These are phyloP conservation scores for Coemansia sp. DNA, from an alignment of 192 early-diverging fungal species.

Conservation along the genomic window DNA sequence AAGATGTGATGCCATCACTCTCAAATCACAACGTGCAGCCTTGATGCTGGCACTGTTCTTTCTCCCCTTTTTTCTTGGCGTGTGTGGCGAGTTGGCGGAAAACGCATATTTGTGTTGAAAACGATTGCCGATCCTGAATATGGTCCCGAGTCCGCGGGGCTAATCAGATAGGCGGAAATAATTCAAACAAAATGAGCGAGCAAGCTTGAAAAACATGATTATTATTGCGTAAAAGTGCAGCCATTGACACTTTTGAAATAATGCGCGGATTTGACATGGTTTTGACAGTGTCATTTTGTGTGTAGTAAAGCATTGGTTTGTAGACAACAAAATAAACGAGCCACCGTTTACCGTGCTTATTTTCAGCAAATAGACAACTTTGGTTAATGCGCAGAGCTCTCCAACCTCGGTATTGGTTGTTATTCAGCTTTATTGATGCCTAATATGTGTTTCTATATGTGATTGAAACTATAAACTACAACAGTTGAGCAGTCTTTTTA, in stretches of 20 bases:
- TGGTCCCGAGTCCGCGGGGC: conserved; percentile 1
- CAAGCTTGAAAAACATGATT: no score
- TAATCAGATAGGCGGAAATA: background rate
- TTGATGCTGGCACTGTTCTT: background rate
- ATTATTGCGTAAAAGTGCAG: no score
- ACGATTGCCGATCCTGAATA: background rate
- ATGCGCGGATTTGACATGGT: no score
- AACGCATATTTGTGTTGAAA: background rate
- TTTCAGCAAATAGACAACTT: background rate
- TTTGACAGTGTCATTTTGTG: background rate
- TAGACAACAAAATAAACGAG: background rate
- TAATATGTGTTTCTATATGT: no score
- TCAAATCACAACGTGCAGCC: conserved; percentile 10
- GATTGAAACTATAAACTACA: no score
- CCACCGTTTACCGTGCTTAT: background rate
- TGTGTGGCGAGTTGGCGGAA: background rate
- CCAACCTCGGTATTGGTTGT: no score
- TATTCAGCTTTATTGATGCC: no score
- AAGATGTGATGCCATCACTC: conserved; percentile 11
- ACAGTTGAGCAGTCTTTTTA: no score
- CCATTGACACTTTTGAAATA: no score
- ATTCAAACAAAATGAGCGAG: background rate
- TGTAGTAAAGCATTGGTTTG: background rate
- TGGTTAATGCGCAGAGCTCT: background rate
- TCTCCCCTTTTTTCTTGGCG: background rate